Evolutionary conservation across 2,329 filamentous ascomycete genomes (phyloP).

Genomic region (Lasiodiplodia citricola): DNA sequence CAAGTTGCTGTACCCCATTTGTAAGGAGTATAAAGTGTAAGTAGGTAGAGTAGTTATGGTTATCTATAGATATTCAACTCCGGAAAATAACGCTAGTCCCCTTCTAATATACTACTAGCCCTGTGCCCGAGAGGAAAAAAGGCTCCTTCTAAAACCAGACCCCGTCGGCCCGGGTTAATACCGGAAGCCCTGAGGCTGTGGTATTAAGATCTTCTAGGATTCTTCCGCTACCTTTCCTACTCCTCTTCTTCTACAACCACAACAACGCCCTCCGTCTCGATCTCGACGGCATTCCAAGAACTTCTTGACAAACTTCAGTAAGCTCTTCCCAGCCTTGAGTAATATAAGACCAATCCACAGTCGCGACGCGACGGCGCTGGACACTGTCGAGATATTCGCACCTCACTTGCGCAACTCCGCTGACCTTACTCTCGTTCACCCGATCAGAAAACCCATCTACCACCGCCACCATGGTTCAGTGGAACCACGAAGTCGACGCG

Average conservation of each 20-base stretch:
- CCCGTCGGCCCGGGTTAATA: neutral
- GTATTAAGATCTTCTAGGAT: neutral
- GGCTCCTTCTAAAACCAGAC: neutral
- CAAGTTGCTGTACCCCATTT: neutral
- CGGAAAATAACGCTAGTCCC: neutral
- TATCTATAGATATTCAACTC: neutral
- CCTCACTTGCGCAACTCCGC: no score
- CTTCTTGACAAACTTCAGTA: neutral
- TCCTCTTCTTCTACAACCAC: neutral
- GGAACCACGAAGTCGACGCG: slow-evolving; percentile 19
- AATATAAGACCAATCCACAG: neutral
- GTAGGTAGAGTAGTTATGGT: neutral
- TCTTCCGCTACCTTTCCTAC: neutral
- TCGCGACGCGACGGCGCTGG: neutral
- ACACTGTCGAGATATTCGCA: no score
- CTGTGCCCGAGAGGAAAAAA: neutral
- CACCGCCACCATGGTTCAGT: slow-evolving; percentile 8
- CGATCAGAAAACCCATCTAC: neutral
- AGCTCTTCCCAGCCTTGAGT: neutral
- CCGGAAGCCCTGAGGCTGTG: neutral
- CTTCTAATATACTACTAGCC: neutral
- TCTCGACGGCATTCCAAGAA: neutral
- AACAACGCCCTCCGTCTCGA: no score
- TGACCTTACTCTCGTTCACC: neutral
- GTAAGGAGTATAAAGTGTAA: neutral